Evolutionary conservation across 345 rosid species (phyloP).

Genomic region (Cardamine resedifolia): DNA sequence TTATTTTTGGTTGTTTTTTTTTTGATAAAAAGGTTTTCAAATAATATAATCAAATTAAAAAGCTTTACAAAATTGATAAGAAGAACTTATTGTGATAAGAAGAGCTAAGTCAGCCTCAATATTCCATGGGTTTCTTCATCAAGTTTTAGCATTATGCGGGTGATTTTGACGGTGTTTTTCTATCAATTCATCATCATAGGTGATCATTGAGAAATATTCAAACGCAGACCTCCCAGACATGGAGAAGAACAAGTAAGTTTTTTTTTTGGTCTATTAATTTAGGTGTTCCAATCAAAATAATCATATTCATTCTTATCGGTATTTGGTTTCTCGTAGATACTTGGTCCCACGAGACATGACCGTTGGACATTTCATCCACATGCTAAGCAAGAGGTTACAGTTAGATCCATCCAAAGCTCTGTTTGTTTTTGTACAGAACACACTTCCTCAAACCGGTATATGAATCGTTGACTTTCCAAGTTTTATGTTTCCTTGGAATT

Average conservation of each 20-base stretch:
- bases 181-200: slow-evolving; percentile 31
- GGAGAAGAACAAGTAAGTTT: slow-evolving; percentile 69
- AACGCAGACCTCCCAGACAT: slow-evolving; percentile 68
- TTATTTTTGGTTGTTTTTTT: too few species aligned
- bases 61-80: too few species aligned
- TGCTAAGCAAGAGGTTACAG: slow-evolving; percentile 57
- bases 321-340: slow-evolving; percentile 22
- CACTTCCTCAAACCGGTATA: slow-evolving; percentile 76
- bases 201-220: slow-evolving; percentile 64
- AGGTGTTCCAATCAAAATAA: background rate
- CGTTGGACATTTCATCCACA: slow-evolving; percentile 75
- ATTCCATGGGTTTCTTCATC: background rate
- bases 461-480: background rate
- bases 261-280: background rate
- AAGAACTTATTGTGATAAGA: too few species aligned
- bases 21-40: too few species aligned
- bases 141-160: background rate
- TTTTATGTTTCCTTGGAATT: background rate
- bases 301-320: background rate
- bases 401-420: slow-evolving; percentile 65
- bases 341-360: slow-evolving; percentile 83
- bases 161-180: background rate
- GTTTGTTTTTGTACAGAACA: slow-evolving; percentile 61
- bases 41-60: too few species aligned
- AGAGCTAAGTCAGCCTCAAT: background rate